Percentiles rank a stretch among this genome's conserved stretches.
Conservation (phyloP, 257 asterid genomes). For the Solanum habrochaites region DNA sequence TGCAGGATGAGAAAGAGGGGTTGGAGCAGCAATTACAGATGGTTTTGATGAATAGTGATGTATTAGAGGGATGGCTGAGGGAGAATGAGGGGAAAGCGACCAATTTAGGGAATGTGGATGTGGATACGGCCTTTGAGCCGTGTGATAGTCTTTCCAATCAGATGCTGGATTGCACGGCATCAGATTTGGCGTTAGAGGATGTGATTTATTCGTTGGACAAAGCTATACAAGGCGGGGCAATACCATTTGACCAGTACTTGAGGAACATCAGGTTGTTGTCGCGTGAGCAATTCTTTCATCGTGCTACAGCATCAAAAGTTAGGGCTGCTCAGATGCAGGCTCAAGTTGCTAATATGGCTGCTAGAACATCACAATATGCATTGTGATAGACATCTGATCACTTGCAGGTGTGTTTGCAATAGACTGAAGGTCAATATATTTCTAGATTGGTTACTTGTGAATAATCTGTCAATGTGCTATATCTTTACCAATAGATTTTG, state of each 20-base stretch:
- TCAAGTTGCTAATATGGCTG: conserved; percentile 83
- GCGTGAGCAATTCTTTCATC: conserved; percentile 75
- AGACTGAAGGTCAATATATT: not conserved
- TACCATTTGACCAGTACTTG: conserved; percentile 82
- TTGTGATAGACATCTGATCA: conserved; percentile 8
- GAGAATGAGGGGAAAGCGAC: conserved; percentile 56
- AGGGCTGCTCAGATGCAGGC: conserved; percentile 92
- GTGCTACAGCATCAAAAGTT: conserved; percentile 76
- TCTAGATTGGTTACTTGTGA: conserved; percentile 7
- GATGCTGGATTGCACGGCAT: conserved; percentile 62
- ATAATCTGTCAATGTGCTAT: not conserved
- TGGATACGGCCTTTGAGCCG: conserved; percentile 54
- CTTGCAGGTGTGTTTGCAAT: not conserved
- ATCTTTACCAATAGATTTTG: not conserved
- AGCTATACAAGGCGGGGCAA: conserved; percentile 73
- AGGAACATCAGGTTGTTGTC: conserved; percentile 76
- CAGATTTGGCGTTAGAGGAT: conserved; percentile 82
- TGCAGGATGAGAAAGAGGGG: conserved; percentile 84
- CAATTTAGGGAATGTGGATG: conserved; percentile 26
- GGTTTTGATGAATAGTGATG: conserved; percentile 64
- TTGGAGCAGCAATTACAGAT: conserved; percentile 87
- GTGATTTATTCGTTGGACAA: conserved; percentile 74
- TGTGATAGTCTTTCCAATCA: conserved; percentile 67
- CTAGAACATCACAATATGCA: conserved; percentile 48
- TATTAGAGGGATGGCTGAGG: conserved; percentile 65